Base-by-base conservation (phyloP, 2,329 filamentous ascomycete genomes). In the Akanthomyces lecanii region DNA sequence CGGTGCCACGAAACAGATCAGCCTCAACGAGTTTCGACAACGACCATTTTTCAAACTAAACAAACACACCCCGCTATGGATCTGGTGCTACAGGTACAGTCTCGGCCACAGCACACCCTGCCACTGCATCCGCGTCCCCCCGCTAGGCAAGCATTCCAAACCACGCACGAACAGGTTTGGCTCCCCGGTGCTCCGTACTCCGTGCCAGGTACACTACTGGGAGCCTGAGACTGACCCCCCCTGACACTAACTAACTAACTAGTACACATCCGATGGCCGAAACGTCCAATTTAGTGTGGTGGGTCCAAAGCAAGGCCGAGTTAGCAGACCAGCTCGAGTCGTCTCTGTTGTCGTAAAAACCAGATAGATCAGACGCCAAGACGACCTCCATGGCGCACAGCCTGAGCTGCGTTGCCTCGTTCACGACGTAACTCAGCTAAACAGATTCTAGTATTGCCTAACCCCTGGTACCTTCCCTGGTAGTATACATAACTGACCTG, bases 281-380 rank as follows among this genome's bases (percentile, higher is more conserved):
- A 52, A 61, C 48, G 47, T 36, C 48, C 23, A 38, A 50, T 23
- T 42, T 21, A 21, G 12, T 28, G 14, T 50, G 36, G 57, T 61
- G 57, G 54, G 47, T 36, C 21, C 52, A 8, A 28, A 16, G 52
- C 38, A 8, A 28, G 23, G 52, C 38, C 21, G 18, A 55, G 5
- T 16, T 55, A 28, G 12, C 18, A 53, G 30, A 8, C 50, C 45
- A 48, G 45, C 45, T 14, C 45, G 36, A 47, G 23, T 57, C 52
- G 36, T 42, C 44, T 47, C n/a, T 30, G 5, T 30, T 36, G 11
- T 53, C n/a, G 38, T 44, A 16, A 36, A 21, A 5, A 16, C 18
- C 18, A 11, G 12, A 30, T 30, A 56, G 60, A 62, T 62, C 51
- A 50, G 60, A 62, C 50, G 60, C 60, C 60, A 62, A 62, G 60